phyloP scores from a whole-genome alignment of 345 rosid species.

The Psidium guajava region DNA sequence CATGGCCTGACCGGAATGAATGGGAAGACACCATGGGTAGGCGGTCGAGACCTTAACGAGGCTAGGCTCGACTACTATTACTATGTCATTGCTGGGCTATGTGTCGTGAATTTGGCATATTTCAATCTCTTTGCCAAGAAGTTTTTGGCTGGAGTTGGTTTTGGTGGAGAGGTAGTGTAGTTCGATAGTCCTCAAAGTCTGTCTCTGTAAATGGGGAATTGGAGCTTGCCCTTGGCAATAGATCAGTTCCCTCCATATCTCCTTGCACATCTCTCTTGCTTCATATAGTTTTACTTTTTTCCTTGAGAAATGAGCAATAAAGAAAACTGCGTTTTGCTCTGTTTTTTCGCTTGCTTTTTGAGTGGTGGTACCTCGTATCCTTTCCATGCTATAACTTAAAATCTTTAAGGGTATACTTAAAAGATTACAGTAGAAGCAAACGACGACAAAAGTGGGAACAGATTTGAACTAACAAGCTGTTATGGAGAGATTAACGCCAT shows the following conservation, averaged over 20 bases:
- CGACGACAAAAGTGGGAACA: no score
- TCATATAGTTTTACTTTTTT: no score
- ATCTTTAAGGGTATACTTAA: no score
- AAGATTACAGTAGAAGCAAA: no score
- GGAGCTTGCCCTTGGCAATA: not conserved
- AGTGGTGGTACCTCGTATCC: no score
- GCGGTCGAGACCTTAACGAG: not conserved
- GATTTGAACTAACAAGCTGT: no score
- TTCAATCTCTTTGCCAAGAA: constrained; percentile 4
- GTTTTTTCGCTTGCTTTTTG: no score
- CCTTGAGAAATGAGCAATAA: no score
- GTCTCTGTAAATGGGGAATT: not conserved
- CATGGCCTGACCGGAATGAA: not conserved
- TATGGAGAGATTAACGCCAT: no score
- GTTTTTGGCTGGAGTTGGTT: not conserved
- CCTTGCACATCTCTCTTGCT: not conserved
- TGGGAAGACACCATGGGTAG: constrained; percentile 2
- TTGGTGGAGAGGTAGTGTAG: not conserved
- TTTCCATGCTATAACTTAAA: no score
- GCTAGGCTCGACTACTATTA: constrained; percentile 2
- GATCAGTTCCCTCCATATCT: not conserved
- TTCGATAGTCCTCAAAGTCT: not conserved
- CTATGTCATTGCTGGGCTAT: not conserved
- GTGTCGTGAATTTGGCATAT: not conserved
- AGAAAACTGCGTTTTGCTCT: no score